Evolutionary conservation across 176 grass and related monocot species (phyloP).

Genomic region (Alloteropsis semialata): DNA sequence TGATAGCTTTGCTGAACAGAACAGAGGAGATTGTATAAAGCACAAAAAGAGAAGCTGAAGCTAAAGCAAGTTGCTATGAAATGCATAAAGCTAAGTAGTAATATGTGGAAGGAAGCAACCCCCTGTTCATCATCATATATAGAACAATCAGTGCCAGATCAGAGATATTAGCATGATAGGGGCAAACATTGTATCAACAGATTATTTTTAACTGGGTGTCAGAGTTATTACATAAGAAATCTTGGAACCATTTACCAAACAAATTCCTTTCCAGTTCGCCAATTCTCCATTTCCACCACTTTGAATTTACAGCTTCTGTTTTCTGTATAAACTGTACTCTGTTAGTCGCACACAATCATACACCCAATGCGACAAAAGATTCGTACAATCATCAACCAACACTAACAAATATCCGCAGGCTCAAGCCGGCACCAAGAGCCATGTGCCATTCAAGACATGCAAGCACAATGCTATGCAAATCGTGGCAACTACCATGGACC

Average conservation of each 20-base stretch:
- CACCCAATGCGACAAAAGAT: neutral
- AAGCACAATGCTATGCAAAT: conserved; percentile 78
- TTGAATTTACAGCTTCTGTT: conserved; percentile 7
- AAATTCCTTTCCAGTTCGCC: neutral
- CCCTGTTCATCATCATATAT: neutral
- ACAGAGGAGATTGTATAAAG: neutral
- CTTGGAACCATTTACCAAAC: neutral
- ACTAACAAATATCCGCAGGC: neutral
- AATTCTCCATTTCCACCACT: neutral
- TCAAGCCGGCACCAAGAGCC: conserved; percentile 34
- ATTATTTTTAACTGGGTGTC: neutral
- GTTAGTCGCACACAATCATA: neutral
- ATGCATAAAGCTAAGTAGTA: neutral
- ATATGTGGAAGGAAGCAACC: neutral
- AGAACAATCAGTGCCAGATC: neutral
- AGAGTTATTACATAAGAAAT: neutral
- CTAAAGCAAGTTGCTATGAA: neutral
- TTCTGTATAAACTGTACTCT: neutral
- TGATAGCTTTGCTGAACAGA: neutral
- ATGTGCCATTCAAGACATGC: conserved; percentile 53
- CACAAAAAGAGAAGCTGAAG: conserved; percentile 18
- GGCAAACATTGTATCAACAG: neutral
- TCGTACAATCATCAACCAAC: neutral
- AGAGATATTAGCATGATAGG: neutral
- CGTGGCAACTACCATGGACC: conserved; percentile 53